phyloP scores from a whole-genome alignment of 2,329 filamentous ascomycete genomes.

The Paracorniculantispora psalliotae region DNA sequence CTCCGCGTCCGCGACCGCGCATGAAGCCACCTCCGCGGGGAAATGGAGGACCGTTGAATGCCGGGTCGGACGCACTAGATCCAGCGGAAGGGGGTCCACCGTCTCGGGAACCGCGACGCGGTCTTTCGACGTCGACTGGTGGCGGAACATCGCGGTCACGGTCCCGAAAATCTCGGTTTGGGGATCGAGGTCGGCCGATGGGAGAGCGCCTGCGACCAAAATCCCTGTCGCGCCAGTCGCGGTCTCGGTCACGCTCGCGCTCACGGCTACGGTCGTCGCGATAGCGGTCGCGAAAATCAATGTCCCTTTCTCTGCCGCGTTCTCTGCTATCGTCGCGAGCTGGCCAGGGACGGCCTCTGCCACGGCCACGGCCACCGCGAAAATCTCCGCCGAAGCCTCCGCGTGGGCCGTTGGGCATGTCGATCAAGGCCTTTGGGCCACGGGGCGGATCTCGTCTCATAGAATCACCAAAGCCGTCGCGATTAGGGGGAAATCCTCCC shows the following conservation, averaged over 20 bases:
- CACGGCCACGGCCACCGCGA: slow-evolving; percentile 48
- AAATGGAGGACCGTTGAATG: slow-evolving; percentile 48
- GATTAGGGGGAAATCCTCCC: slow-evolving; percentile 55
- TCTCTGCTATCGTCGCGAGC: slow-evolving; percentile 58
- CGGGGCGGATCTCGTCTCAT: slow-evolving; percentile 67
- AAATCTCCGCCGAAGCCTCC: slow-evolving; percentile 63
- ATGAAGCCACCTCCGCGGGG: slow-evolving; percentile 52
- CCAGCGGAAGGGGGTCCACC: slow-evolving; percentile 64
- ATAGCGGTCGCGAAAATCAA: slow-evolving; percentile 55
- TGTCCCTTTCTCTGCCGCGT: slow-evolving; percentile 54
- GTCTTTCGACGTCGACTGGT: slow-evolving; percentile 62
- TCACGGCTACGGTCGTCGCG: slow-evolving; percentile 57
- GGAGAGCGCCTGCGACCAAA: slow-evolving; percentile 52
- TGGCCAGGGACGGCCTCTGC: slow-evolving; percentile 53
- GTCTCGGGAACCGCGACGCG: slow-evolving; percentile 65
- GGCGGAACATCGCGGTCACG: slow-evolving; percentile 52
- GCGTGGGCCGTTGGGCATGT: slow-evolving; percentile 62
- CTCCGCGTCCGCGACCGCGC: slow-evolving; percentile 49
- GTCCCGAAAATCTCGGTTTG: slow-evolving; percentile 62
- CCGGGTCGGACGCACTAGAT: slow-evolving; percentile 64
- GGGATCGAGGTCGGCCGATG: slow-evolving; percentile 56
- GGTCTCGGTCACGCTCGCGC: slow-evolving; percentile 50
- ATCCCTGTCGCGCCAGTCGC: slow-evolving; percentile 39
- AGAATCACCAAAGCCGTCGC: slow-evolving; percentile 53
- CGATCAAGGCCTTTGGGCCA: slow-evolving; percentile 73